Conservation (phyloP, 1,284 basidiomycete genomes). For the Golubevia sp. region DNA sequence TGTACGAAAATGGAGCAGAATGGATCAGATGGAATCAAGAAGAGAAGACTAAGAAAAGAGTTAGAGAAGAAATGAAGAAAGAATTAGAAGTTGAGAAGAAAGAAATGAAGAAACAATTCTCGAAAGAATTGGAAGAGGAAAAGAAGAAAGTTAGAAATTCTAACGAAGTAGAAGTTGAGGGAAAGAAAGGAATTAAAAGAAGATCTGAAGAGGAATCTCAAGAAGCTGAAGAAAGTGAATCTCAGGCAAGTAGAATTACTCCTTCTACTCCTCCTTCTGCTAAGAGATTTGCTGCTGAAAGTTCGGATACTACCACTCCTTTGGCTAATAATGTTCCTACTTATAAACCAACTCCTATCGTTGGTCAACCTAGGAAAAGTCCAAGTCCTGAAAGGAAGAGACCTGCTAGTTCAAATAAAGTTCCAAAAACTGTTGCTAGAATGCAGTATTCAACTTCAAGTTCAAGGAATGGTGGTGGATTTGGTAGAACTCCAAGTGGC, state of each 20-base stretch:
- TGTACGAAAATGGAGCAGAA: slow-evolving; percentile 92
- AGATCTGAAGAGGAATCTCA: slow-evolving; percentile 4
- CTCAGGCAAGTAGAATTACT: neutral
- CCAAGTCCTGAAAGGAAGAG: slow-evolving; percentile 48
- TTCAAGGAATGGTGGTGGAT: no score
- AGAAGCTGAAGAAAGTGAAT: neutral
- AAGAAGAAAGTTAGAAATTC: neutral
- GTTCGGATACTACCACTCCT: slow-evolving; percentile 3
- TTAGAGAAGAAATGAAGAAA: slow-evolving; percentile 28
- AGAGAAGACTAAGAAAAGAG: slow-evolving; percentile 41
- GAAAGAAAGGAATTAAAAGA: slow-evolving; percentile 15
- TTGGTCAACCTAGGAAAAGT: slow-evolving; percentile 57
- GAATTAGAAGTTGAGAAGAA: slow-evolving; percentile 20
- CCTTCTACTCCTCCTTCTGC: neutral
- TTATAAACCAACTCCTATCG: slow-evolving; percentile 52
- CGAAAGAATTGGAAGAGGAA: neutral
- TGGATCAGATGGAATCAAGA: slow-evolving; percentile 66
- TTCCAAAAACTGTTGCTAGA: slow-evolving; percentile 21
- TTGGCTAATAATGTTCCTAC: slow-evolving; percentile 18
- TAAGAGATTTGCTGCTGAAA: neutral
- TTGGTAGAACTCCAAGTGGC: slow-evolving; percentile 1
- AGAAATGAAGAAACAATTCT: neutral
- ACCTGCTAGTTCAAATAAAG: slow-evolving; percentile 17
- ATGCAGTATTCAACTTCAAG: slow-evolving; percentile 13
- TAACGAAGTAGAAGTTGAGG: neutral